These are phyloP conservation scores for Botrytis aclada DNA, from an alignment of 2,329 filamentous ascomycete genomes.

Conservation along the genomic window DNA sequence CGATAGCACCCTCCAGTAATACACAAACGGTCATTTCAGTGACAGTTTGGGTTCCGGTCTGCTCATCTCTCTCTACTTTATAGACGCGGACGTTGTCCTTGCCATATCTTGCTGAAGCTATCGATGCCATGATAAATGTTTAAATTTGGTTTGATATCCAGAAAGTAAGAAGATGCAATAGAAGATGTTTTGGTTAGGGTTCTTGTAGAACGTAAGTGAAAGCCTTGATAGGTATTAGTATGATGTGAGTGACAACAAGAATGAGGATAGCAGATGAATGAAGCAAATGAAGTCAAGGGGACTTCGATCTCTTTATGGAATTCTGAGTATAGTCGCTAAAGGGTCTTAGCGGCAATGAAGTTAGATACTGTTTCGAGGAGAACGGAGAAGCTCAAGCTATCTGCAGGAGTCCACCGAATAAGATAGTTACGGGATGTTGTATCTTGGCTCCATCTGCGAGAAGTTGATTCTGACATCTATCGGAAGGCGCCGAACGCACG, in stretches of 20 bases:
- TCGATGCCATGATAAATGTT: conserved; percentile 48
- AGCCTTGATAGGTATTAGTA: conserved; percentile 3
- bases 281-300: neutral
- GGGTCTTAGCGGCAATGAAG: conserved; percentile 1
- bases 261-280: conserved; percentile 7
- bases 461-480: neutral
- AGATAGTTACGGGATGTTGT: neutral
- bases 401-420: conserved; percentile 13
- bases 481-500: conserved; percentile 18
- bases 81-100: conserved; percentile 98
- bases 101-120: conserved; percentile 71
- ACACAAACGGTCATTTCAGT: conserved; percentile 94
- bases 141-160: neutral
- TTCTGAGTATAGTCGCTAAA: neutral
- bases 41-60: conserved; percentile 76
- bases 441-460: conserved; percentile 1
- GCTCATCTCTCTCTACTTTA: conserved; percentile 82
- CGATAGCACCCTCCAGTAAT: conserved; percentile 89
- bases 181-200: neutral
- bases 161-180: neutral
- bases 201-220: neutral
- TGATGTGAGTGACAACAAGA: conserved; percentile 9
- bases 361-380: conserved; percentile 1
- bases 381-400: conserved; percentile 15
- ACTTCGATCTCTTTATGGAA: conserved; percentile 9